Percentiles rank a stretch among this genome's conserved stretches.
These are phyloP conservation scores for Ochromonadaceae sp. DNA, from an alignment of 352 stramenopile genomes.

Conservation along the genomic window DNA sequence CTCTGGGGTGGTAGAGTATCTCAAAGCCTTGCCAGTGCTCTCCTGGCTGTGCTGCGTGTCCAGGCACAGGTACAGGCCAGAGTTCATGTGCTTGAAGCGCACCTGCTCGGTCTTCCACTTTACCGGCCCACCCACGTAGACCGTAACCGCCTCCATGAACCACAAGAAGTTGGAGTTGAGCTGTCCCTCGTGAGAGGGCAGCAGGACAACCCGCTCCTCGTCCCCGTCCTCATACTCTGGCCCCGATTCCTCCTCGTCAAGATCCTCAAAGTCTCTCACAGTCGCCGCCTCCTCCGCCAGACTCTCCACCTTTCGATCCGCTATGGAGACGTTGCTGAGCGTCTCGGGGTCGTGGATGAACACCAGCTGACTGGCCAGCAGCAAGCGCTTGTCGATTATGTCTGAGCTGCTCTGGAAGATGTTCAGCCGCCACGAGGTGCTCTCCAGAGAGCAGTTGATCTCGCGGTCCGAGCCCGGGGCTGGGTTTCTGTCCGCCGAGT, in stretches of 20 bases:
- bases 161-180: slow-evolving; percentile 13
- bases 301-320: neutral
- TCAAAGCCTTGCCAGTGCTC: too few species aligned
- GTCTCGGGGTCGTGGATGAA: slow-evolving; percentile 15
- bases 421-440: slow-evolving; percentile 13
- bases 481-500: slow-evolving; percentile 15
- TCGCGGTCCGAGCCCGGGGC: neutral
- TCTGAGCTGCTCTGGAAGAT: slow-evolving; percentile 7
- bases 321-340: neutral
- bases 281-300: neutral
- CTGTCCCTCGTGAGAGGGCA: too few species aligned
- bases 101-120: neutral
- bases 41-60: neutral
- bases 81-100: slow-evolving; percentile 2
- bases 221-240: slow-evolving; percentile 2
- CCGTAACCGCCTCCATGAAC: neutral
- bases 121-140: neutral
- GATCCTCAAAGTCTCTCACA: neutral
- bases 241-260: neutral
- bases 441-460: slow-evolving; percentile 31
- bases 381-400: neutral
- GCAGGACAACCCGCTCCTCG: too few species aligned
- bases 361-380: neutral
- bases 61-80: neutral
- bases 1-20: neutral